Base-by-base conservation (phyloP, 805 yeast genomes). In the Cyberlindnera nakhonratchasimensis region DNA sequence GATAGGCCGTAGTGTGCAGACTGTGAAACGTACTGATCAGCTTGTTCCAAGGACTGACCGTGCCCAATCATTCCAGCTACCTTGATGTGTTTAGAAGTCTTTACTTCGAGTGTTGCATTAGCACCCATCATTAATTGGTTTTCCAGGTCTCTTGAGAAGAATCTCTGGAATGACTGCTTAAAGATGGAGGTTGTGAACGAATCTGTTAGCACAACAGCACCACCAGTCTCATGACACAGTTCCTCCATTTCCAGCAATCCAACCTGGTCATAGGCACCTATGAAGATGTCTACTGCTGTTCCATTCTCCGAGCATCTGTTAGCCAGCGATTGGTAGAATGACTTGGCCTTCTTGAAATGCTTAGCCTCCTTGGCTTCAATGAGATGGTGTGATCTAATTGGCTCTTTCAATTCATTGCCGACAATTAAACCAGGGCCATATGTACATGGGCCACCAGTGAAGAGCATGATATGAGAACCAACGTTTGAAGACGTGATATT, bases 191-290 rank as follows among this genome's bases (percentile, higher is more conserved):
- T 90, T 31, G 95, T 88, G 70, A 91, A 91, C 10, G 96, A 89
- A 69, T 90, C 98, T 4, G 95, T 77, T 55, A 90, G 77, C 31
- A 91, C 79, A 46, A 91, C 67, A 18, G 84, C 82, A 66, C 98
- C 98, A 50, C 97, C 97, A 8, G 96, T 89, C 53, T 77, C 72
- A 64, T 86, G 84, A 45, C 95, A 77, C 50, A 91, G 69, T 45
- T 82, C 72, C 66, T 88, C 85, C 97, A 90, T 90, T 69, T 90
- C 98, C 55, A 80, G 81, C 71, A 90, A 77, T 61, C 98, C 98
- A 45, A 89, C 83, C 72, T 90, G 98, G 58, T 81, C 87, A 57
- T 80, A 80, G 11, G 82, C 71, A 13, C 87, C 87, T 43, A 79
- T 72, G 49, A 80, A 79, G 17, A 80, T 58, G 52, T 79, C 76